Base-by-base conservation (phyloP, 2,329 filamentous ascomycete genomes). In the Chaetomium strumarium region DNA sequence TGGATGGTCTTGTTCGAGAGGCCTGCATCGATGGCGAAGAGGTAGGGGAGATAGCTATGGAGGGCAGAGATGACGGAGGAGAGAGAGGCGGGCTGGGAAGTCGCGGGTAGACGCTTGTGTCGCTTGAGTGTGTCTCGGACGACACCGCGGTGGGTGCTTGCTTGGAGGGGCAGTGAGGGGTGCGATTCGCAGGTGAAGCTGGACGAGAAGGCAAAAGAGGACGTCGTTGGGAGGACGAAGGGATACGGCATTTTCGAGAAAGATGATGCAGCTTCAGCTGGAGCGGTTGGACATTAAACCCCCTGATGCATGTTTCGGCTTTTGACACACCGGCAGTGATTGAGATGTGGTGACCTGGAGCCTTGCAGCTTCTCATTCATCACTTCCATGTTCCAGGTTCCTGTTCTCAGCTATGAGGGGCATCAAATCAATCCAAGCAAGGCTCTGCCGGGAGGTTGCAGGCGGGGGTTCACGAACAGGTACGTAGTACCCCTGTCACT, bases 171-270 rank as follows among this genome's bases (percentile, higher is more conserved):
- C 39, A 99, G 78, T 0, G 92, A 96, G 3, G 93, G 92, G 69
- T 97, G 92, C 2, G 89, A 90, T 58, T 84, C 81, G 64, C 87
- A 92, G 62, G 73, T 79, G 69, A 95, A 85, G 69, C 77, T 86
- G 36, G 85, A 77, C 19, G 88, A 86, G 66, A 96, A 92, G 48
- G 88, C 85, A 65, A 95, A 85, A 49, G 86, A 81, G 33, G 90
- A 95, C 5, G 92, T 96, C 1, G 92, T 97, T 2, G 93, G 91
- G 31, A 97, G 81, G 11, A 81, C 73, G 65, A 96, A 96, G 12
- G 88, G 86, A 66, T 88, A 97, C 31, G 92, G 91, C 93, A 97
- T 97, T 30, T 19, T 53, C 3, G 12, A 6, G 12, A 34, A 34
- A 10, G 33, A 34, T 14, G 33, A 5, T 16, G 14, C 34, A 37